Conservation (phyloP, 2,329 filamentous ascomycete genomes). For the Cryphonectria carpinicola region DNA sequence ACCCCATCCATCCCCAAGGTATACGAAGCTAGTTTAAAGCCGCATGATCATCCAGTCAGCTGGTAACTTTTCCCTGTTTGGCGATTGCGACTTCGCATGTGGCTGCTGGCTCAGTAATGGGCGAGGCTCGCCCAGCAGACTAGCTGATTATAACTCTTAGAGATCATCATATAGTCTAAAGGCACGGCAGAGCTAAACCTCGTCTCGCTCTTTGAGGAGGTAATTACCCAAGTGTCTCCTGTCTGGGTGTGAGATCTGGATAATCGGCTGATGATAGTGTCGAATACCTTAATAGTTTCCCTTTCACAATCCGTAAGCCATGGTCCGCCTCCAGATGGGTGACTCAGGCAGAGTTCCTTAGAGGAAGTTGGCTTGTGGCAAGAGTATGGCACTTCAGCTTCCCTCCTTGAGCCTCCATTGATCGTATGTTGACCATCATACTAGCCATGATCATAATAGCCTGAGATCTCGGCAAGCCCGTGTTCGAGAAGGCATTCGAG, state of each 20-base stretch:
- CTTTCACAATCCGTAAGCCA: neutral
- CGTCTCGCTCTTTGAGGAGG: neutral
- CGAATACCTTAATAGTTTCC: neutral
- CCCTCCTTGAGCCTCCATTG: neutral
- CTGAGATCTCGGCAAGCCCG: neutral
- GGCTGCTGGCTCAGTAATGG: neutral
- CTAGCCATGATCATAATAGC: neutral
- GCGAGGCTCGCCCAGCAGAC: neutral
- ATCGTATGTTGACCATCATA: neutral
- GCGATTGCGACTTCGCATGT: neutral
- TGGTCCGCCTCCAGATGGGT: neutral
- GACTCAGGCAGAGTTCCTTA: no score
- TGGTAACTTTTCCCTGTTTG: conserved; percentile 1
- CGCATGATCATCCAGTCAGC: neutral
- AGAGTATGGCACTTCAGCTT: neutral
- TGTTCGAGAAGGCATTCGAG: neutral
- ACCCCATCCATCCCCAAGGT: neutral
- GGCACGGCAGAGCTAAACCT: neutral
- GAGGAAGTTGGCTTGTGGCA: neutral
- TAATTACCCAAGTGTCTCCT: neutral
- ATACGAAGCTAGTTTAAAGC: conserved; percentile 2
- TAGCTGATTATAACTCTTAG: neutral
- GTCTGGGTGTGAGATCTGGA: no score
- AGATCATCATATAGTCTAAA: neutral
- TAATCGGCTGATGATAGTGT: neutral